Evolutionary conservation across 768 basidiomycete species (phyloP).

Genomic region (Rhodotorula sphaerocarpa): DNA sequence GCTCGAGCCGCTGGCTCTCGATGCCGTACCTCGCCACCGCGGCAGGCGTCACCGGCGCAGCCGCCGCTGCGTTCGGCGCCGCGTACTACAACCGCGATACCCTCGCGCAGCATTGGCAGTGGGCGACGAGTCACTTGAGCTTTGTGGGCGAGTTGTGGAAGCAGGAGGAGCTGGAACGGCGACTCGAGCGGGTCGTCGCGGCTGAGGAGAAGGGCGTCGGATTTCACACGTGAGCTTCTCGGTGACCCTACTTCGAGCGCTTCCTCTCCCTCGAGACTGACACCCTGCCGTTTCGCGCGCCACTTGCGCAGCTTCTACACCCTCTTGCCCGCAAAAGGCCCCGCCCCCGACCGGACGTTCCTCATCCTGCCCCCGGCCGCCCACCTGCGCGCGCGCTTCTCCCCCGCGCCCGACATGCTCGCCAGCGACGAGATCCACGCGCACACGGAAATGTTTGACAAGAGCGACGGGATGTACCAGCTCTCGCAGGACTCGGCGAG

Average conservation of each 20-base stretch:
- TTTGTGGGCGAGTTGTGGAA: slow-evolving; percentile 36
- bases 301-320: slow-evolving; percentile 30
- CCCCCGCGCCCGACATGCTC: slow-evolving; percentile 17
- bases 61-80: slow-evolving; percentile 11
- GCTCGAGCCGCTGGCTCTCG: slow-evolving; percentile 13
- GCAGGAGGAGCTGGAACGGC: slow-evolving; percentile 16
- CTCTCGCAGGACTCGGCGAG: slow-evolving; percentile 18
- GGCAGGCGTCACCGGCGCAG: slow-evolving; percentile 2
- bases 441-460: slow-evolving; percentile 33
- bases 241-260: too few relatives aligned
- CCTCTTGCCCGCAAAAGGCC: slow-evolving; percentile 14
- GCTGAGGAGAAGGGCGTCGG: slow-evolving; percentile 21
- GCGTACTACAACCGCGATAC: slow-evolving; percentile 29
- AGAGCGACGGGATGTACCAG: slow-evolving; percentile 23
- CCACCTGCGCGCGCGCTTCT: background rate
- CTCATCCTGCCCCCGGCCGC: slow-evolving; percentile 15
- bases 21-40: slow-evolving; percentile 6
- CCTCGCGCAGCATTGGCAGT: slow-evolving; percentile 24
- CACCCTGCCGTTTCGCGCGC: background rate
- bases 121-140: slow-evolving; percentile 34
- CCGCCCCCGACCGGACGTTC: slow-evolving; percentile 21
- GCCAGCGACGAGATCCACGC: slow-evolving; percentile 27
- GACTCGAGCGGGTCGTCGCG: slow-evolving; percentile 4
- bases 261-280: background rate
- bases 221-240: slow-evolving; percentile 25